These are phyloP conservation scores for Cyphellophora europaea DNA, from an alignment of 2,329 filamentous ascomycete species.

Conservation along the genomic window DNA sequence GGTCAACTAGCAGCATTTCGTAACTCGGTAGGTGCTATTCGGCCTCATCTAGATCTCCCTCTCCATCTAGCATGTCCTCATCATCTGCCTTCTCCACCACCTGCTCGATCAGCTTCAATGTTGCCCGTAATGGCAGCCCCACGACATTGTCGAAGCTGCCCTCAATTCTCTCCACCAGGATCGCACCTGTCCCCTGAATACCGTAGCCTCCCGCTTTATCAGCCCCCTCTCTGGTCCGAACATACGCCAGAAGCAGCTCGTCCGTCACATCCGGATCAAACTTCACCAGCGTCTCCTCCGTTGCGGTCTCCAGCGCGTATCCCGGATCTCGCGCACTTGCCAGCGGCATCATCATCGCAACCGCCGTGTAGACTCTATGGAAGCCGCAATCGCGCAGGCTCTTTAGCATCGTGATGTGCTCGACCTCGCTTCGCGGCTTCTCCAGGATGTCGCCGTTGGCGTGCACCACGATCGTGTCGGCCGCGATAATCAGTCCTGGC, in stretches of 20 bases:
- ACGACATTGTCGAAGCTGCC: constrained; percentile 91
- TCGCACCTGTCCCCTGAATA: constrained; percentile 77
- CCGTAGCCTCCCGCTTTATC: constrained; percentile 97
- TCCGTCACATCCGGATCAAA: constrained; percentile 71
- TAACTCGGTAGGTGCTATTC: too few relatives aligned
- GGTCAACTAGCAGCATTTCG: too few relatives aligned
- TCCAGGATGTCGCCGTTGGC: constrained; percentile 71
- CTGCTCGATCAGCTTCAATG: constrained; percentile 75
- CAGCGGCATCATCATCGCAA: constrained; percentile 74
- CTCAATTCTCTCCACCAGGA: constrained; percentile 81
- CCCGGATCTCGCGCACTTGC: constrained; percentile 74
- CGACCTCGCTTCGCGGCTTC: constrained; percentile 73
- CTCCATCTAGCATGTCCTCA: constrained; percentile 42
- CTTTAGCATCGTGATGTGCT: constrained; percentile 78
- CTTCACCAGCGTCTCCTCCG: constrained; percentile 85
- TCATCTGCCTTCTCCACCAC: constrained; percentile 68
- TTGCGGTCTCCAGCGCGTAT: constrained; percentile 69
- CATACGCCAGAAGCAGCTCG: constrained; percentile 65
- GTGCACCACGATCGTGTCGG: constrained; percentile 82
- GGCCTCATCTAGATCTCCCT: too few relatives aligned
- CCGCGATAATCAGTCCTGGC: constrained; percentile 75
- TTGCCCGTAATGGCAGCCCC: constrained; percentile 71
- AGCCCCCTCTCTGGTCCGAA: constrained; percentile 71
- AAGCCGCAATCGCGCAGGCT: constrained; percentile 64
- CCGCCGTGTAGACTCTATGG: constrained; percentile 79